Percentiles rank a stretch among this genome's conserved stretches.
Conservation (phyloP, 306 rosid genomes). For the Ziziphus jujuba region DNA sequence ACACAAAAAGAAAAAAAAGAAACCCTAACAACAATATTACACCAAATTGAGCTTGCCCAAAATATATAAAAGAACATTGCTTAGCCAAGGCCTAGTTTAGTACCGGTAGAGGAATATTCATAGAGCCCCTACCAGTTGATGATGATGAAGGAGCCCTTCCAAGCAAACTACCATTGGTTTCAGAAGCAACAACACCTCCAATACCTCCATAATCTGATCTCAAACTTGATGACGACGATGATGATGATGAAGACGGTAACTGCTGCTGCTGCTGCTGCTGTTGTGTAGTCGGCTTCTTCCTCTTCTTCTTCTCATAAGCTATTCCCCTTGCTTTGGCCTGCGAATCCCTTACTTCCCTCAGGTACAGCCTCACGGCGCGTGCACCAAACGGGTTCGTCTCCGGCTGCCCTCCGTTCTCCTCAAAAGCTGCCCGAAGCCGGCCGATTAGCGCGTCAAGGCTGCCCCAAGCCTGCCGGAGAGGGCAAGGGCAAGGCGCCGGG, state of each 20-base stretch:
- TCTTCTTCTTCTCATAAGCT: conserved; percentile 83
- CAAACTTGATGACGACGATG: background rate
- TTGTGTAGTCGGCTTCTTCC: conserved; percentile 30
- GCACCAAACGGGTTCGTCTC: conserved; percentile 81
- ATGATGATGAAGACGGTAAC: background rate
- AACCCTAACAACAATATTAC: too few relatives aligned
- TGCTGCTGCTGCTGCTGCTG: background rate
- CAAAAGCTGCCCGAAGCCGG: conserved; percentile 85
- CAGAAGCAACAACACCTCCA: conserved; percentile 2
- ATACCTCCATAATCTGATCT: background rate
- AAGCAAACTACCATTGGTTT: background rate
- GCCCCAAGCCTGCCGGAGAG: conserved; percentile 86
- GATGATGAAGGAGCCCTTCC: background rate
- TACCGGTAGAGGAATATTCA: conserved; percentile 23
- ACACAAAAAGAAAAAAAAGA: too few relatives aligned
- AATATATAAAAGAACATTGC: too few relatives aligned
- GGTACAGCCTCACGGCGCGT: conserved; percentile 71
- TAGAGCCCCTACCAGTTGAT: conserved; percentile 6
- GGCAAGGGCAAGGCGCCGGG: conserved; percentile 83
- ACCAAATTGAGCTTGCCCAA: too few relatives aligned
- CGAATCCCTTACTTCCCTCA: conserved; percentile 73
- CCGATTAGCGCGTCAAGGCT: conserved; percentile 90
- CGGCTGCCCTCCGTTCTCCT: conserved; percentile 88
- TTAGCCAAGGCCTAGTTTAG: conserved; percentile 12
- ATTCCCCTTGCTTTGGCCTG: conserved; percentile 90